A percentile compares a stretch with the other conserved stretches of the same genome.
phyloP scores from a whole-genome alignment of 106 monocot species.

The Chionographis japonica region DNA sequence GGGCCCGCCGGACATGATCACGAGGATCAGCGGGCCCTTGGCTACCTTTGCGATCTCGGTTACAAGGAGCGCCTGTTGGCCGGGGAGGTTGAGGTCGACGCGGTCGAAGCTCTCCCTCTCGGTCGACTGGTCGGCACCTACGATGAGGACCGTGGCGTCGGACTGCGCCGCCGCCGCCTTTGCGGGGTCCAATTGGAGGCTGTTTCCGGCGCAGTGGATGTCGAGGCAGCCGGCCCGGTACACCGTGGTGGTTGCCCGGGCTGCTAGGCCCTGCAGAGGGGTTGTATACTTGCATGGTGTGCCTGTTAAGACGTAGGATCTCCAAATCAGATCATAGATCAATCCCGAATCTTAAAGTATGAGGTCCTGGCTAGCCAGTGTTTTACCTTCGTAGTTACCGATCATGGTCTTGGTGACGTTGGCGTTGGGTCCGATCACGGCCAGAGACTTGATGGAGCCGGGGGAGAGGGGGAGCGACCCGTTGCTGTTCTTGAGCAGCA shows the following conservation, averaged over 20 bases:
- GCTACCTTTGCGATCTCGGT: constrained; percentile 66
- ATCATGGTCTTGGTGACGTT: constrained; percentile 91
- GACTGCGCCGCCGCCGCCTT: constrained; percentile 59
- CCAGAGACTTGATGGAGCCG: constrained; percentile 45
- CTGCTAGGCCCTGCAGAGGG: constrained; percentile 77
- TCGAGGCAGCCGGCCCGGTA: constrained; percentile 65
- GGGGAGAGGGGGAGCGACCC: constrained; percentile 49
- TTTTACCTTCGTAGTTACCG: constrained; percentile 88
- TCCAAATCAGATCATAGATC: neutral
- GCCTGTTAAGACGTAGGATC: constrained; percentile 20
- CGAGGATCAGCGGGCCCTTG: constrained; percentile 81
- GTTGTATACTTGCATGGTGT: constrained; percentile 79
- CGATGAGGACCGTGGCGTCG: constrained; percentile 70
- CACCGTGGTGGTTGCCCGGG: constrained; percentile 21
- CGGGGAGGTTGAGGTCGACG: constrained; percentile 60
- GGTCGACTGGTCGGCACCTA: constrained; percentile 77
- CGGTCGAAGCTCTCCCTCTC: constrained; percentile 78
- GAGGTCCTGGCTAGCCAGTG: too few species aligned
- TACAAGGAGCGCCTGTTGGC: constrained; percentile 63
- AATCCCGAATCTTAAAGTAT: too few species aligned
- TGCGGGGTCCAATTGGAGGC: constrained; percentile 58
- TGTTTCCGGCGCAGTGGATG: constrained; percentile 48
- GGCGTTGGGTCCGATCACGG: constrained; percentile 93
- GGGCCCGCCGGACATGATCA: constrained; percentile 94
- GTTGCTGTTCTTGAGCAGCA: constrained; percentile 79